Evolutionary conservation across 2,329 filamentous ascomycete genomes (phyloP), one percentile per base, ranked within the genome.

Genomic region (Achaetomium macrosporum): DNA sequence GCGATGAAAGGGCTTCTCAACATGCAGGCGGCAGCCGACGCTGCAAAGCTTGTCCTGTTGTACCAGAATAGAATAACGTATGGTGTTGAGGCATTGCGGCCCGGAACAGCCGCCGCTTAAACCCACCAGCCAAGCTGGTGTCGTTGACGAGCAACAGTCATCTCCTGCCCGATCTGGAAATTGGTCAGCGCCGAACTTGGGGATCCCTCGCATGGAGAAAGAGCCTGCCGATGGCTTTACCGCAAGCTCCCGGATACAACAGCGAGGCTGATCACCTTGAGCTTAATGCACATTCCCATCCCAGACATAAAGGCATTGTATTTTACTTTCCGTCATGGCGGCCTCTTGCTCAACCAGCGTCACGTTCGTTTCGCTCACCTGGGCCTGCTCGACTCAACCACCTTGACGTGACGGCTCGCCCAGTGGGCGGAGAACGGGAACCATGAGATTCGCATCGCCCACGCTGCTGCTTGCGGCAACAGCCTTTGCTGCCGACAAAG

Each of bases 391-490:
- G 8, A 4, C 33, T 20, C 19, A 9, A 35, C 33, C 33, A 9
- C 33, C 33, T 11, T 35, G 13, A 35, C 33, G 25, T 25, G 25
- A 25, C 25, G 25, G 7, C 25, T 25, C 25, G 7, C 4, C 4
- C 25, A 25, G 25, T 25, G 4, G 25, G 12, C 10, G 6, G 1
- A 20, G 6, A 9, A 20, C 25, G 15, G 5, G 11, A 17, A 51
- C 25, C n/a, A 55, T 57, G 58, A 56, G 39, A 25, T 36, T 52
- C 19, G 12, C 49, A 6, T 25, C 48, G 3, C 42, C 53, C 1
- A 39, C 41, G 5, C 31, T 54, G 41, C 41, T 55, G 13, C 42
- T 58, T 16, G 56, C 56, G 20, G 50, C 53, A 16, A 37, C 47
- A 6, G 50, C 19, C 40, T 5, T 31, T 6, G 46, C 50, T 10